Evolutionary conservation across 2,329 filamentous ascomycete genomes (phyloP), one percentile per base, ranked within the genome.

Genomic region (Teratosphaeria destructans): DNA sequence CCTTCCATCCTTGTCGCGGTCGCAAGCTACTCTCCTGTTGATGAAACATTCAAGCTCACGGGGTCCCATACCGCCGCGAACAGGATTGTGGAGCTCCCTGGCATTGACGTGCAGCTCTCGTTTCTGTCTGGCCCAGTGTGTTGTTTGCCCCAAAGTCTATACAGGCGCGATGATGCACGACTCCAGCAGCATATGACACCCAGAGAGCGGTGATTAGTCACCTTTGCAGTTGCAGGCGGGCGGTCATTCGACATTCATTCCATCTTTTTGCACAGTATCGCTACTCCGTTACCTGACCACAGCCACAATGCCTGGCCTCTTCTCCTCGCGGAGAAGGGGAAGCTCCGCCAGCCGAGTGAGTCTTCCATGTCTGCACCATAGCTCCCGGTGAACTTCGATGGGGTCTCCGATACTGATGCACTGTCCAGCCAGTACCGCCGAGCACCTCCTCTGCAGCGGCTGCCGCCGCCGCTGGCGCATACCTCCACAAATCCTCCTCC

Each of bases 391-490:
- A 14, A 43, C 3, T n/a, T 5, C 32, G 10, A 32, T 3, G 7
- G 29, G 29, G 5, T 32, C 29, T 32, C 16, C 26, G 52, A 47
- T 39, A 56, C 43, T 58, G 26, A 55, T 54, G 8, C 27, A 27
- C 26, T 60, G 19, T 60, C 54, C 60, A 66, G 65, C 62, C 65
- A 11, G 43, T 66, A 75, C 90, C 85, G 83, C 85, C 82, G 60
- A 62, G 78, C 81, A 86, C 85, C 70, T 81, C 88, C 59, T 86
- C 86, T 69, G 91, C 90, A 60, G 84, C 91, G 58, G 85, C 88
- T 54, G 90, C 90, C 59, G 91, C 92, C 61, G 71, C 71, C 43
- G 85, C 85, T 62, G 87, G 89, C 72, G 92, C 91, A 60, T 95
- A 93, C 74, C 81, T 87, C 70, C 85, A 83, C 66, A 85, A 81